Conservation (phyloP, 2,329 filamentous ascomycete species). For the Mycosphaerella sp. region DNA sequence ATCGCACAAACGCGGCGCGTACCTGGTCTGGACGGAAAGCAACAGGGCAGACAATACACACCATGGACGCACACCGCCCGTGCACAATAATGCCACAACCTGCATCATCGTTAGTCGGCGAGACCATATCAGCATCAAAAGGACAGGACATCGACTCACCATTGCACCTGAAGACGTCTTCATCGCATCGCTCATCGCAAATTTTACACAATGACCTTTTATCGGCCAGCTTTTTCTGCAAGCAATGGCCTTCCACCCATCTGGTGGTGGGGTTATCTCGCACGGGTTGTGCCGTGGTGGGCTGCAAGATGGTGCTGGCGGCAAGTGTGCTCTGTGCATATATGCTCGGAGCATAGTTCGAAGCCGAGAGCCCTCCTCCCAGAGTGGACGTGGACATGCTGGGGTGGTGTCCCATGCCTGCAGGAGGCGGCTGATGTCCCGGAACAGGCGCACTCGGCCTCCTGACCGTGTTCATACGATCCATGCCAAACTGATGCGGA, state of each 20-base stretch:
- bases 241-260: conserved; percentile 80
- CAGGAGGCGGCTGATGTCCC: conserved; percentile 7
- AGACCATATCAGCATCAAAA: neutral
- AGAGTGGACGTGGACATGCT: conserved; percentile 63
- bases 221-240: conserved; percentile 59
- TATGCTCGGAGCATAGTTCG: conserved; percentile 67
- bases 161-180: conserved; percentile 68
- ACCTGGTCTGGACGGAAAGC: conserved; percentile 60
- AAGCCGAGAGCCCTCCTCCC: conserved; percentile 33
- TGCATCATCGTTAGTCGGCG: conserved; percentile 19
- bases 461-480: conserved; percentile 60
- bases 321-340: conserved; percentile 82
- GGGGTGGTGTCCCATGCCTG: conserved; percentile 54
- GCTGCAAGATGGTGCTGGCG: conserved; percentile 80
- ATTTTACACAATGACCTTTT: conserved; percentile 59
- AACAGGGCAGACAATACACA: conserved; percentile 59
- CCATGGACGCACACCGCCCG: conserved; percentile 52
- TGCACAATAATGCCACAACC: conserved; percentile 55
- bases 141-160: conserved; percentile 34
- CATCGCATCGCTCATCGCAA: conserved; percentile 67
- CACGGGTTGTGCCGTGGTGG: conserved; percentile 72
- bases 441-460: conserved; percentile 55
- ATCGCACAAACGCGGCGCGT: conserved; percentile 61
- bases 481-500: conserved; percentile 59
- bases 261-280: conserved; percentile 70